These are phyloP conservation scores for Chrysopogon serrulatus DNA, from an alignment of 176 grass and related monocot species.

Conservation along the genomic window DNA sequence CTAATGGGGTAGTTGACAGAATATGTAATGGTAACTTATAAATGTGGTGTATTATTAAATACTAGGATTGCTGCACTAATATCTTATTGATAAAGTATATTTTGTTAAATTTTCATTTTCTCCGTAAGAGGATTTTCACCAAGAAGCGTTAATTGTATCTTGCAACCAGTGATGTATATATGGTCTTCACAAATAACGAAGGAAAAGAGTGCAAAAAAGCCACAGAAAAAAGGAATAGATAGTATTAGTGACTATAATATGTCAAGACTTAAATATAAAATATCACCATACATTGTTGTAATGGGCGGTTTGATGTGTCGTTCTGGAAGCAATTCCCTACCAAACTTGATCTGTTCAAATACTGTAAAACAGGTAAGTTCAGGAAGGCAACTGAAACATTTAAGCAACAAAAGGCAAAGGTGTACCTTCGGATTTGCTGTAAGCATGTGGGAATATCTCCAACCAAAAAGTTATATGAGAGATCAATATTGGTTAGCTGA, in stretches of 20 bases:
- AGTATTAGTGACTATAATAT: neutral
- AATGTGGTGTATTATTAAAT: neutral
- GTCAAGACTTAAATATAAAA: neutral
- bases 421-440: slow-evolving; percentile 61
- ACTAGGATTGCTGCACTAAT: neutral
- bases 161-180: neutral
- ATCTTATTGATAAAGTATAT: neutral
- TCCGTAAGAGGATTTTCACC: neutral
- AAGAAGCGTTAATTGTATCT: neutral
- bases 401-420: slow-evolving; percentile 15
- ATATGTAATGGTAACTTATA: neutral
- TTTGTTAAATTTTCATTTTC: neutral
- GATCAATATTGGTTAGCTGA: slow-evolving; percentile 52
- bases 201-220: neutral
- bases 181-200: neutral
- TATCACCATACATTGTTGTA: slow-evolving; percentile 59
- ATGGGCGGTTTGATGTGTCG: slow-evolving; percentile 44
- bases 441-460: slow-evolving; percentile 75
- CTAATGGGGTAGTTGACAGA: slow-evolving; percentile 1
- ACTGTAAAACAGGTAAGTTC: slow-evolving; percentile 58
- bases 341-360: slow-evolving; percentile 76
- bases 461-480: slow-evolving; percentile 80
- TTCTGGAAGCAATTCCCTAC: slow-evolving; percentile 75
- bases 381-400: slow-evolving; percentile 20
- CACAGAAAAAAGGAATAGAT: neutral